Evolutionary conservation across 83 land plant species (phyloP).

Genomic region (Thuja plicata): DNA sequence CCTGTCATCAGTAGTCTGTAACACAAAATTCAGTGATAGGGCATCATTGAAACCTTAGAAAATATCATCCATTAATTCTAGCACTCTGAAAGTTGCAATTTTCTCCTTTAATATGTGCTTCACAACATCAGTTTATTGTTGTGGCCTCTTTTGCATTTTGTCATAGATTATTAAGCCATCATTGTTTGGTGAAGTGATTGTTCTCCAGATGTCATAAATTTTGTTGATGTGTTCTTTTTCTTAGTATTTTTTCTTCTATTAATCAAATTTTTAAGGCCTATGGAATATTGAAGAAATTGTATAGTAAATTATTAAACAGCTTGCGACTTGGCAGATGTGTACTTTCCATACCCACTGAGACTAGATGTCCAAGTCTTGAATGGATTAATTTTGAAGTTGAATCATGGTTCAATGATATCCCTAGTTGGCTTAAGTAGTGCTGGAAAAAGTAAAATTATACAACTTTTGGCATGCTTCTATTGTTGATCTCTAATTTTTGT

Average conservation of each 20-base stretch:
- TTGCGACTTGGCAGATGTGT: slow-evolving; percentile 65
- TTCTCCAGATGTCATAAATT: not conserved
- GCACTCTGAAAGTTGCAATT: not conserved
- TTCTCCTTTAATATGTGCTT: not conserved
- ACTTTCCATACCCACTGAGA: slow-evolving; percentile 87
- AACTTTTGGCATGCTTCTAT: slow-evolving; percentile 95
- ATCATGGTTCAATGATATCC: slow-evolving; percentile 85
- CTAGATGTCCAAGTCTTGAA: slow-evolving; percentile 79
- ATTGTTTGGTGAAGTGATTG: not conserved
- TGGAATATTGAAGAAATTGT: not conserved
- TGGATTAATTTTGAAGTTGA: slow-evolving; percentile 63
- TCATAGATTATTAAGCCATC: not conserved
- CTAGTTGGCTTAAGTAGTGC: slow-evolving; percentile 97
- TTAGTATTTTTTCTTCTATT: not conserved
- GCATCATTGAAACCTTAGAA: no score
- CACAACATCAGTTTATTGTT: not conserved
- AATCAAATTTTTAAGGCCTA: not conserved
- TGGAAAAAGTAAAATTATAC: slow-evolving; percentile 98
- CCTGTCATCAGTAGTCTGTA: no score
- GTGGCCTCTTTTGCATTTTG: not conserved
- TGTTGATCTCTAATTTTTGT: no score
- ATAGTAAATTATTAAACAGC: not conserved
- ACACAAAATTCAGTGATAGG: no score
- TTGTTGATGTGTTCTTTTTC: not conserved
- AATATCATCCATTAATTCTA: no score